These are phyloP conservation scores for Fusarium sp. DNA, from an alignment of 2,329 filamentous ascomycete species.

Conservation along the genomic window DNA sequence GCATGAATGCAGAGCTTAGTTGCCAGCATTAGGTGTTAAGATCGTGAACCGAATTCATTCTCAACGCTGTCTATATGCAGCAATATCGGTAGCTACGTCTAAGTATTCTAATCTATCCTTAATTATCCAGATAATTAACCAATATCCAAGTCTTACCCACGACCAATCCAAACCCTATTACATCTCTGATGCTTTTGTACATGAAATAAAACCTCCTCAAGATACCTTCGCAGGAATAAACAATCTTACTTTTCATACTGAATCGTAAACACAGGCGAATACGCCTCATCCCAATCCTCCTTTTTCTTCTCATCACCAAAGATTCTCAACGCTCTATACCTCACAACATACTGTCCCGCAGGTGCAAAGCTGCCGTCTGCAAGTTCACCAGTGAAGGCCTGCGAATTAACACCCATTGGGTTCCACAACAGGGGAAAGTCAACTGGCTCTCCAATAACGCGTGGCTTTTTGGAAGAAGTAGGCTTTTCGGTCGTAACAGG, in stretches of 20 bases:
- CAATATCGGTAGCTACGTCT: not conserved
- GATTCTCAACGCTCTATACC: constrained; percentile 62
- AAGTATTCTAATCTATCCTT: not conserved
- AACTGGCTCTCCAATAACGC: constrained; percentile 58
- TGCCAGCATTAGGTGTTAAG: too few relatives aligned
- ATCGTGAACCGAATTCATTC: not conserved
- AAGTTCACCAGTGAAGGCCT: constrained; percentile 61
- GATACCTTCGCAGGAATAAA: not conserved
- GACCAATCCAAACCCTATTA: not conserved
- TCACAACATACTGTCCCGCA: constrained; percentile 63
- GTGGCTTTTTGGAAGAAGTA: constrained; percentile 47
- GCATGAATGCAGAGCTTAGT: too few relatives aligned
- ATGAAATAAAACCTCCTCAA: not conserved
- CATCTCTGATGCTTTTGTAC: constrained; percentile 16
- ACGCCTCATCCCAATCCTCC: constrained; percentile 61
- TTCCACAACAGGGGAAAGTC: constrained; percentile 56
- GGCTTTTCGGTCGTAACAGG: constrained; percentile 47
- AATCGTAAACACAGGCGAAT: constrained; percentile 60
- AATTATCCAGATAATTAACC: not conserved
- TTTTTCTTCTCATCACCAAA: constrained; percentile 61
- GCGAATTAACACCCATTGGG: constrained; percentile 42
- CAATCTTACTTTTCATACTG: constrained; percentile 51
- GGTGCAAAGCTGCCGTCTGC: constrained; percentile 61
- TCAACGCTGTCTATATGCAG: not conserved
- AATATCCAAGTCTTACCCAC: not conserved